These are phyloP conservation scores for Nidularia pulvinata DNA, from an alignment of 768 basidiomycete species.

Conservation along the genomic window DNA sequence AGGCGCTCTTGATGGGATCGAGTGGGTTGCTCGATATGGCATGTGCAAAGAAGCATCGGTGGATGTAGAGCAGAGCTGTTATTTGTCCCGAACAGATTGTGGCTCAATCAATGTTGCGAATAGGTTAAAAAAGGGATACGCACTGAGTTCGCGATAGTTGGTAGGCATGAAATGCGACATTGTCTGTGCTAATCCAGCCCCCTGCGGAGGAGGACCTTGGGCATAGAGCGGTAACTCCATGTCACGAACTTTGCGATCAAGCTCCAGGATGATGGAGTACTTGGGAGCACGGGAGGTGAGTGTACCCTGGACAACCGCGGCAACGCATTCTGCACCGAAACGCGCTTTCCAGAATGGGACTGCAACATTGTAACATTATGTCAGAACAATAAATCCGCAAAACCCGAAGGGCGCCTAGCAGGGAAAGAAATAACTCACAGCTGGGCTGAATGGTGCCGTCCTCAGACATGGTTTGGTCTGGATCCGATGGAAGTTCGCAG, in stretches of 20 bases:
- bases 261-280: constrained; percentile 60
- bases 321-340: constrained; percentile 65
- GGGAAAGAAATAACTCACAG: constrained; percentile 38
- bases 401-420: too few relatives aligned
- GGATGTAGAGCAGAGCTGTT: constrained; percentile 69
- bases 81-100: too few relatives aligned
- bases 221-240: constrained; percentile 69
- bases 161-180: constrained; percentile 79
- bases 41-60: constrained; percentile 77
- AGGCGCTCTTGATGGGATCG: constrained; percentile 70
- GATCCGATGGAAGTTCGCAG: constrained; percentile 65
- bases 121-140: constrained; percentile 14
- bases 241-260: constrained; percentile 68
- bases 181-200: constrained; percentile 52
- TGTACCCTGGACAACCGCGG: constrained; percentile 68
- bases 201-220: constrained; percentile 44
- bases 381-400: too few relatives aligned
- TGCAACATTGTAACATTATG: constrained; percentile 12
- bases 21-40: constrained; percentile 62
- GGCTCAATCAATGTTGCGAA: too few relatives aligned
- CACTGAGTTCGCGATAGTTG: constrained; percentile 73
- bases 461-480: constrained; percentile 54
- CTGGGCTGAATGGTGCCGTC: constrained; percentile 59
- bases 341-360: constrained; percentile 73
- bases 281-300: constrained; percentile 64